phyloP scores from a whole-genome alignment of 768 basidiomycete species.

The Mycena haematopus region DNA sequence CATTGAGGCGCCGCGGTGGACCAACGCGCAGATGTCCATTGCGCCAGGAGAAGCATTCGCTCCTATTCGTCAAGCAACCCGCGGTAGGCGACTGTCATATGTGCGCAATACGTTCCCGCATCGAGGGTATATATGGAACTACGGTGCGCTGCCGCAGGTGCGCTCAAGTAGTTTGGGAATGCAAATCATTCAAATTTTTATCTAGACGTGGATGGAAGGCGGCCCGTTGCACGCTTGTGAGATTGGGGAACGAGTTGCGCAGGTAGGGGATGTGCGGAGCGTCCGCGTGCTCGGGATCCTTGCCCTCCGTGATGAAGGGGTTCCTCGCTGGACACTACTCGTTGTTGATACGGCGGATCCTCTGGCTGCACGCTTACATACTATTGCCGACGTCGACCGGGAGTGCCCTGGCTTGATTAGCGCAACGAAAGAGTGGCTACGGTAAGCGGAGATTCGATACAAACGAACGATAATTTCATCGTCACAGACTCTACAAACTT shows the following conservation, averaged over 20 bases:
- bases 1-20: conserved; percentile 83
- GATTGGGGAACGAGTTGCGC: conserved; percentile 82
- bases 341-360: conserved; percentile 82
- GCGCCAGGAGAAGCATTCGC: conserved; percentile 80
- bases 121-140: conserved; percentile 89
- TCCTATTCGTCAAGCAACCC: conserved; percentile 80
- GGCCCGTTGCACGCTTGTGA: conserved; percentile 70
- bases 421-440: conserved; percentile 87
- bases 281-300: conserved; percentile 88
- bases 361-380: conserved; percentile 77
- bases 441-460: conserved; percentile 41
- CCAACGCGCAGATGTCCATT: conserved; percentile 86
- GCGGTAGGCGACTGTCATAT: conserved; percentile 60
- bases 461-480: not conserved
- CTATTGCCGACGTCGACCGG: conserved; percentile 83
- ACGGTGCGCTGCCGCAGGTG: conserved; percentile 81
- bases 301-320: conserved; percentile 84
- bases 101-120: conserved; percentile 89
- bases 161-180: not conserved
- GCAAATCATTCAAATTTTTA: too few relatives aligned
- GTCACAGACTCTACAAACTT: conserved; percentile 59
- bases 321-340: conserved; percentile 87
- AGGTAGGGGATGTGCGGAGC: conserved; percentile 80
- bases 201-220: conserved; percentile 22
- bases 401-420: conserved; percentile 80